Conservation (phyloP, 129 eudicot species). For the Arctium lappa region DNA sequence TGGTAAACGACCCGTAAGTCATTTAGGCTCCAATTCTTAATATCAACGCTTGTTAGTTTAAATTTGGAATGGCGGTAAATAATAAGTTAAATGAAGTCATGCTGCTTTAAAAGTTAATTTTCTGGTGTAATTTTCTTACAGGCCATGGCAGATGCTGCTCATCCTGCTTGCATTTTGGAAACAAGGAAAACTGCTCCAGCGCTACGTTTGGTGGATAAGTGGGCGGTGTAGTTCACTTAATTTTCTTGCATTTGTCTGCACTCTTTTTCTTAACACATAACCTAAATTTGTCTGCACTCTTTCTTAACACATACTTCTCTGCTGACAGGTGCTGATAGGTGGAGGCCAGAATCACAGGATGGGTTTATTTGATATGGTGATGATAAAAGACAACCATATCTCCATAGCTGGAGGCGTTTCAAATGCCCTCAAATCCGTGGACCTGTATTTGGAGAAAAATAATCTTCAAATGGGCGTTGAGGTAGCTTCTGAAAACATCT, state of each 20-base stretch:
- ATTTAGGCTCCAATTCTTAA: not conserved
- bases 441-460: slow-evolving; percentile 63
- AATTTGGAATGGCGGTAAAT: not conserved
- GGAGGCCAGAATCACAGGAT: slow-evolving; percentile 92
- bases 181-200: slow-evolving; percentile 98
- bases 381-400: slow-evolving; percentile 96
- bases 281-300: not conserved
- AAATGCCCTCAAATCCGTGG: slow-evolving; percentile 81
- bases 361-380: slow-evolving; percentile 97
- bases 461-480: slow-evolving; percentile 90
- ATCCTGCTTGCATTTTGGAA: slow-evolving; percentile 84
- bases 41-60: not conserved
- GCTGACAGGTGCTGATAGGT: slow-evolving; percentile 75
- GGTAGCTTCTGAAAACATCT: slow-evolving; percentile 37
- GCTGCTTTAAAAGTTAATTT: not conserved
- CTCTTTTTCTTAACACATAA: not conserved
- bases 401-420: slow-evolving; percentile 85
- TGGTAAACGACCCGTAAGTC: not conserved
- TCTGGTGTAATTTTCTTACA: slow-evolving; percentile 22
- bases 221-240: slow-evolving; percentile 87
- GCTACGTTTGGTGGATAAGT: slow-evolving; percentile 96
- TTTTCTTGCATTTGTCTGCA: slow-evolving; percentile 1
- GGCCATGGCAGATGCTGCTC: slow-evolving; percentile 98
- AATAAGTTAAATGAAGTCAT: not conserved
- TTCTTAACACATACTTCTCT: slow-evolving; percentile 4